Base-by-base conservation (phyloP, 1,284 basidiomycete species). In the Ceratobasidium sp. region DNA sequence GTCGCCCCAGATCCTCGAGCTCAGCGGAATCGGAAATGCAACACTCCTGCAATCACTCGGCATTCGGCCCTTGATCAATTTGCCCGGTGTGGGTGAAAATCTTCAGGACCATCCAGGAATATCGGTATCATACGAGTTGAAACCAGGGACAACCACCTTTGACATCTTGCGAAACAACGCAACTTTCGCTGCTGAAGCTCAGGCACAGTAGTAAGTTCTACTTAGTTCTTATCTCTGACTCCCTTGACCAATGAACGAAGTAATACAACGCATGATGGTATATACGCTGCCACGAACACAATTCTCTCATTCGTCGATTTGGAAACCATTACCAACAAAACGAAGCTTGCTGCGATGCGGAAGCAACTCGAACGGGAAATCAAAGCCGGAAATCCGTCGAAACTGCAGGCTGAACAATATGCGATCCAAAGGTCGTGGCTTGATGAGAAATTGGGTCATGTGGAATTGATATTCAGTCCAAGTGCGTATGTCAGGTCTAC, bases 1-100 rank as follows among this genome's bases (percentile, higher is more conserved):
- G n/a, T n/a, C n/a, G n/a, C n/a, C n/a, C n/a, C n/a, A n/a, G n/a
- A n/a, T n/a, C n/a, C n/a, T n/a, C n/a, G n/a, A n/a, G n/a, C n/a
- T n/a, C n/a, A n/a, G n/a, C n/a, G n/a, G n/a, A n/a, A n/a, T n/a
- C n/a, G n/a, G 86, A 0, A 80, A 82, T 60, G 74, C 79, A 39
- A 73, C 75, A 9, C 78, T 83, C 1, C 77, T 87, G 3, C 59
- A 76, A 43, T 75, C 76, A 41, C 74, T 82, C 10, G 80, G 79
- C n/a, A 83, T 86, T 53, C 77, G 78, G 1, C 73, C 80, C 0
- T 77, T 83, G 12, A 77, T 80, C 21, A 77, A 83, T 70, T 76
- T 83, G 16, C 80, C 82, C 1, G 79, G 79, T 64, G 85, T 86
- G 9, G 73, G 73, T 1, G 79, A 82, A 74, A 84, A 86, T 76